Conservation (phyloP, 169 alveolate genomes). For the Plasmodium vinckei region DNA sequence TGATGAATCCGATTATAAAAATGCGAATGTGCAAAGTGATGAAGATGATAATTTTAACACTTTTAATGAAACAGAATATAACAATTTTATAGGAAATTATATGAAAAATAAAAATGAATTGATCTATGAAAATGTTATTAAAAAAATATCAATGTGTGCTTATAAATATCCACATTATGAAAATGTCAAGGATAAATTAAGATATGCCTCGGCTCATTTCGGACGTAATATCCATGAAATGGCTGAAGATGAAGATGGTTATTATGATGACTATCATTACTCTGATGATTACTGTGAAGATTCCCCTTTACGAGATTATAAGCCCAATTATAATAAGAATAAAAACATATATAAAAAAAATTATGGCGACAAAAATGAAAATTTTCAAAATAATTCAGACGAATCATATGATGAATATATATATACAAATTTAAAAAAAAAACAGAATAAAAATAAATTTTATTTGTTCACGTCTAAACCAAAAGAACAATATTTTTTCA, state of each 20-base stretch:
- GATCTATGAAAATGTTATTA: constrained; percentile 72
- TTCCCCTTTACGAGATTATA: too few relatives aligned
- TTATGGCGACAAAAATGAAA: neutral
- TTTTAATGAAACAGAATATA: constrained; percentile 49
- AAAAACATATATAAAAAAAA: neutral
- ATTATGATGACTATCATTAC: neutral
- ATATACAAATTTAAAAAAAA: constrained; percentile 46
- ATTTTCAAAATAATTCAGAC: neutral
- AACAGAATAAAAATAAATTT: constrained; percentile 39
- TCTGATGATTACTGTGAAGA: neutral
- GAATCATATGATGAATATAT: constrained; percentile 59
- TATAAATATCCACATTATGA: constrained; percentile 71
- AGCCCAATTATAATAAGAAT: constrained; percentile 1
- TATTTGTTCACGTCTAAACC: constrained; percentile 14
- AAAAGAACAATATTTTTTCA: constrained; percentile 73
- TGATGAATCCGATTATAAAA: neutral
- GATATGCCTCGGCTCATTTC: neutral
- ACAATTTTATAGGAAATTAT: constrained; percentile 33
- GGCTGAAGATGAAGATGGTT: neutral
- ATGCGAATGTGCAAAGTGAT: neutral
- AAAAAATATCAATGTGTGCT: constrained; percentile 51
- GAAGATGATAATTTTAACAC: neutral
- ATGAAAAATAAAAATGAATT: constrained; percentile 63
- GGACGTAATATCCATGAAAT: constrained; percentile 6
- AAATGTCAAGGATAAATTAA: constrained; percentile 15